Percentiles rank a stretch among this genome's conserved stretches.
Evolutionary conservation across 768 basidiomycete genomes (phyloP).

Genomic region (Pisolithus sp.): DNA sequence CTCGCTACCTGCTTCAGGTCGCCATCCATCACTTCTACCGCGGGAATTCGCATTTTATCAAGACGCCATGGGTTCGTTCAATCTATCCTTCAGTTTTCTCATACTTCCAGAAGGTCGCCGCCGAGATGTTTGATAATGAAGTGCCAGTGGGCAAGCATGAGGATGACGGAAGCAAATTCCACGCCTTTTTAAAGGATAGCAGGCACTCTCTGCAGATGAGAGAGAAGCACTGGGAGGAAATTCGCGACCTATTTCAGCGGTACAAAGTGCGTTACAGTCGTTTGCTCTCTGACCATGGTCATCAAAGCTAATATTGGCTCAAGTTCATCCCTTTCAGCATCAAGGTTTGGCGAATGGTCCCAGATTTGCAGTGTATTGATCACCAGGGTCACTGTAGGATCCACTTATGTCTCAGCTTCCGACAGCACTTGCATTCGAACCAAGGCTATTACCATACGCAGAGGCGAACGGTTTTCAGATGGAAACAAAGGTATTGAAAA

Average conservation of each 20-base stretch:
- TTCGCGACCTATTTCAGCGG: conserved; percentile 61
- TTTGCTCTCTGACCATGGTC: background rate
- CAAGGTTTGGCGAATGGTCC: conserved; percentile 39
- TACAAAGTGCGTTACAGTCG: conserved; percentile 45
- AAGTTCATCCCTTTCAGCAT: conserved; percentile 76
- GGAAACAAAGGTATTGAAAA: conserved; percentile 58
- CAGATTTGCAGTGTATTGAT: conserved; percentile 5
- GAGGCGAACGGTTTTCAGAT: conserved; percentile 69
- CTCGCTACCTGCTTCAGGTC: conserved; percentile 72
- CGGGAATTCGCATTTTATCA: conserved; percentile 66
- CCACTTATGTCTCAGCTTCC: conserved; percentile 75
- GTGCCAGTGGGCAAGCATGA: conserved; percentile 68
- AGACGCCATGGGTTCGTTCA: conserved; percentile 66
- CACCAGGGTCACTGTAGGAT: conserved; percentile 40
- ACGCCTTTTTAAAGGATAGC: conserved; percentile 62
- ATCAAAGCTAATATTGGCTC: conserved; percentile 12
- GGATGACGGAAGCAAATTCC: conserved; percentile 66
- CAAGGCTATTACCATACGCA: conserved; percentile 65
- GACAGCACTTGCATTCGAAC: conserved; percentile 70
- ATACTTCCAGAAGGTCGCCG: conserved; percentile 56
- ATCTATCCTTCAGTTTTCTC: conserved; percentile 55
- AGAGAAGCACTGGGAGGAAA: conserved; percentile 54
- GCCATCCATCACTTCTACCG: conserved; percentile 77
- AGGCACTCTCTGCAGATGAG: conserved; percentile 55
- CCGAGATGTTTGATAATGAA: conserved; percentile 48